Evolutionary conservation across 2,329 filamentous ascomycete species (phyloP).

Genomic region (Phialophora chinensis): DNA sequence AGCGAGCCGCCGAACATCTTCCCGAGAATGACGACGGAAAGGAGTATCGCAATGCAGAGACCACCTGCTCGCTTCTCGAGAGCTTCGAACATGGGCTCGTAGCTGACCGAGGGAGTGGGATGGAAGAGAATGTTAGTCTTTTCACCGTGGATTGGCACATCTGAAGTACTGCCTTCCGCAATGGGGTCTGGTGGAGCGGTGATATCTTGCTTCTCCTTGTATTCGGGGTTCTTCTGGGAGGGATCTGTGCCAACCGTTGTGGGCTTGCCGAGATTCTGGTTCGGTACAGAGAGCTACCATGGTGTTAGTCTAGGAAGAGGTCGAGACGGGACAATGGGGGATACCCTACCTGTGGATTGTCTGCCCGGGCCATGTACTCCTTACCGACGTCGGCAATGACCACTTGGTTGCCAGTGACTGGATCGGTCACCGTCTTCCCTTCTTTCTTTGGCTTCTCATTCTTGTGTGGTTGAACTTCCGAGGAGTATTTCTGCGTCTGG

Average conservation of each 20-base stretch:
- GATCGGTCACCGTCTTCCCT: slow-evolving; percentile 75
- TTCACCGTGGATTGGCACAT: slow-evolving; percentile 93
- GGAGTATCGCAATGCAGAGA: slow-evolving; percentile 72
- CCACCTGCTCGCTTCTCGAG: slow-evolving; percentile 77
- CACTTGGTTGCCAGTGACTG: slow-evolving; percentile 83
- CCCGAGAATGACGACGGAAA: slow-evolving; percentile 76
- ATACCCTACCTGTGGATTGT: slow-evolving; percentile 69
- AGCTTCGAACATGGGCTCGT: slow-evolving; percentile 81
- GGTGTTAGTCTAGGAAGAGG: slow-evolving; percentile 19
- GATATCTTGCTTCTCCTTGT: slow-evolving; percentile 83
- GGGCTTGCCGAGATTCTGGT: slow-evolving; percentile 78
- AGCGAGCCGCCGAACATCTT: slow-evolving; percentile 79
- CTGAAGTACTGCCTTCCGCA: slow-evolving; percentile 79
- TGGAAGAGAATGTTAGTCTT: slow-evolving; percentile 97
- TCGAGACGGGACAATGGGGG: background rate
- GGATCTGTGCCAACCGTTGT: slow-evolving; percentile 72
- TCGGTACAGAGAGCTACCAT: slow-evolving; percentile 77
- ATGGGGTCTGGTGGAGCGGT: slow-evolving; percentile 90
- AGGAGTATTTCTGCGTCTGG: slow-evolving; percentile 44
- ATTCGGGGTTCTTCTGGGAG: slow-evolving; percentile 75
- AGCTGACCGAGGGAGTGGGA: slow-evolving; percentile 87
- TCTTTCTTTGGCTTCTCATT: slow-evolving; percentile 53
- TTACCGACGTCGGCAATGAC: slow-evolving; percentile 82
- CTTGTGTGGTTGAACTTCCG: slow-evolving; percentile 54
- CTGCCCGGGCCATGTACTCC: slow-evolving; percentile 70